phyloP scores from a whole-genome alignment of 495 filamentous ascomycete genomes.

The Trichocladium uniseriatum region DNA sequence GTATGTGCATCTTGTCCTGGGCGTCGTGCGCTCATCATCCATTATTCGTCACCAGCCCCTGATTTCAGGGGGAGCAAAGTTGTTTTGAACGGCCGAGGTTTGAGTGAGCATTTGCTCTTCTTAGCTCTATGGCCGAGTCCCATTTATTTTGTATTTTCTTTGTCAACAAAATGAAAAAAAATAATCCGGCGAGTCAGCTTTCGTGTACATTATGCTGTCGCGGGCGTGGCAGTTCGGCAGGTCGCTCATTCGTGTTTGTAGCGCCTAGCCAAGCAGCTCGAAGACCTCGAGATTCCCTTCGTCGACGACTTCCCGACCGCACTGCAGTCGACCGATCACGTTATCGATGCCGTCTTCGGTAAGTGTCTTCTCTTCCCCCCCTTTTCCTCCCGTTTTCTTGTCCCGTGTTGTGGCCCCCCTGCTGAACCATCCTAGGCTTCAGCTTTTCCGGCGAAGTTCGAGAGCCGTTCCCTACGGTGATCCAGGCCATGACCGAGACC shows the following conservation, averaged over 20 bases:
- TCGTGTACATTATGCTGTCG: constrained; percentile 19
- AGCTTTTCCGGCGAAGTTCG: constrained; percentile 87
- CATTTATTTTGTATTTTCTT: neutral
- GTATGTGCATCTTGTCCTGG: constrained; percentile 31
- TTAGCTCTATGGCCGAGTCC: neutral
- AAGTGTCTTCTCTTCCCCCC: constrained; percentile 15
- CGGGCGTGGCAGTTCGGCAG: neutral
- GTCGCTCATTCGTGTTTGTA: constrained; percentile 28
- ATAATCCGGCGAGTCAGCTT: neutral
- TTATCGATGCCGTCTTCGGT: constrained; percentile 94
- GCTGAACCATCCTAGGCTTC: constrained; percentile 50
- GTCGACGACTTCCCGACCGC: constrained; percentile 66
- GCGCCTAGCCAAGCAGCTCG: constrained; percentile 75
- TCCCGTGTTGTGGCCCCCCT: neutral
- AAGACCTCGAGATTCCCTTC: constrained; percentile 75
- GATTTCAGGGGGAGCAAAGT: neutral
- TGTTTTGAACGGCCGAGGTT: neutral
- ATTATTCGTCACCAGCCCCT: neutral
- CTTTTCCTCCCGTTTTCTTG: neutral
- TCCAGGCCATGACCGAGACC: constrained; percentile 64
- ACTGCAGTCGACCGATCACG: constrained; percentile 58
- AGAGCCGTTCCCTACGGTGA: constrained; percentile 77
- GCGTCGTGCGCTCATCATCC: neutral
- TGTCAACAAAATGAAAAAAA: neutral
- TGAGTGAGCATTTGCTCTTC: neutral